These are phyloP conservation scores for Phytophthora crassamura DNA, from an alignment of 352 stramenopile species.

Conservation along the genomic window DNA sequence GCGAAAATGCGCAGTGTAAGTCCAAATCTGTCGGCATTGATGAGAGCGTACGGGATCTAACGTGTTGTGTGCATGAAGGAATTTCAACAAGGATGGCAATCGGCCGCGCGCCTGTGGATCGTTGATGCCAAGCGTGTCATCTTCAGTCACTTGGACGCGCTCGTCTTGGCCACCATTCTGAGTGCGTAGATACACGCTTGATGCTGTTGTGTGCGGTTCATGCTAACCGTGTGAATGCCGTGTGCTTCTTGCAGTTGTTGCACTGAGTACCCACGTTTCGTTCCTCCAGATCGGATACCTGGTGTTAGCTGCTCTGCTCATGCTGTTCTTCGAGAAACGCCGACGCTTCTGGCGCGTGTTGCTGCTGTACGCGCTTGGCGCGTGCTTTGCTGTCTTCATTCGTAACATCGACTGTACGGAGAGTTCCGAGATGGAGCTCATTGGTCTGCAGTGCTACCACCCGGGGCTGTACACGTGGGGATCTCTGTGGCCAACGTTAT, in stretches of 20 bases:
- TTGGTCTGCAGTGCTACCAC: slow-evolving; percentile 80
- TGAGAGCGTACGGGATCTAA: background rate
- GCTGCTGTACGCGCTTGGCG: slow-evolving; percentile 70
- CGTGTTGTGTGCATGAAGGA: slow-evolving; percentile 35
- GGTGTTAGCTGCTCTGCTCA: slow-evolving; percentile 76
- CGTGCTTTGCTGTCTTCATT: slow-evolving; percentile 80
- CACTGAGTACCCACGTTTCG: slow-evolving; percentile 79
- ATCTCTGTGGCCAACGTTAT: slow-evolving; percentile 81
- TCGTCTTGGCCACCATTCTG: slow-evolving; percentile 85
- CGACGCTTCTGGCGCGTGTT: slow-evolving; percentile 82
- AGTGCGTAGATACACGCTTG: slow-evolving; percentile 38
- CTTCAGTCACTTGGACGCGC: slow-evolving; percentile 76
- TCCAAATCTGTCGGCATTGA: background rate
- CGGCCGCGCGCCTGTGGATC: slow-evolving; percentile 66
- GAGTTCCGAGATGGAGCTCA: slow-evolving; percentile 52
- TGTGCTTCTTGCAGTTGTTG: slow-evolving; percentile 56
- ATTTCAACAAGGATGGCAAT: slow-evolving; percentile 59
- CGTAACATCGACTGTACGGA: slow-evolving; percentile 79
- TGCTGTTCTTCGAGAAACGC: slow-evolving; percentile 85
- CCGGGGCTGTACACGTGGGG: slow-evolving; percentile 63
- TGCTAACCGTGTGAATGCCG: slow-evolving; percentile 2
- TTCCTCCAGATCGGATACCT: slow-evolving; percentile 89
- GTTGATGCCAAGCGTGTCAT: slow-evolving; percentile 76
- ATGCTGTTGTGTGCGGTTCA: background rate
- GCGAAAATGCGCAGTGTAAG: slow-evolving; percentile 60